Percentiles rank a stretch among this genome's conserved stretches.
Conservation (phyloP, 2,329 filamentous ascomycete genomes). For the Camillea tinctor region DNA sequence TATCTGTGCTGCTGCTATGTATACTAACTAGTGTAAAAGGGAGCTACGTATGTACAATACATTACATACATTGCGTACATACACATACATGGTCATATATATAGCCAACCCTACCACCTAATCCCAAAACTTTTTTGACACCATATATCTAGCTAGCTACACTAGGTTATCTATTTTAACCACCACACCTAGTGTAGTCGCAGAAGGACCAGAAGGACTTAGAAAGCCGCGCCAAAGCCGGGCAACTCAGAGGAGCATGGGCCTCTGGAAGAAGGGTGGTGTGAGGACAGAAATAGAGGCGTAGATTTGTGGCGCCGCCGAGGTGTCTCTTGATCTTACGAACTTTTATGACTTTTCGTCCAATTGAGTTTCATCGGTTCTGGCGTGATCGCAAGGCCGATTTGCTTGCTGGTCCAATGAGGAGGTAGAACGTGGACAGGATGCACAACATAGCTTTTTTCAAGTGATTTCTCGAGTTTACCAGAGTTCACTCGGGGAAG, state of each 20-base stretch:
- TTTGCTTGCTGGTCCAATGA: slow-evolving; percentile 25
- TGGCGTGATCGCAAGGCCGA: slow-evolving; percentile 6
- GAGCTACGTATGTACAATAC: no score
- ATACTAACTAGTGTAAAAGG: not conserved
- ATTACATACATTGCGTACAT: no score
- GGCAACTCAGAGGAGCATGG: slow-evolving; percentile 18
- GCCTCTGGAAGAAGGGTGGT: slow-evolving; percentile 12
- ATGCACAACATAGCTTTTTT: slow-evolving; percentile 22
- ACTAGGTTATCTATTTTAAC: not conserved
- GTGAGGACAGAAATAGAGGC: slow-evolving; percentile 13
- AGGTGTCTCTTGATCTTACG: slow-evolving; percentile 17
- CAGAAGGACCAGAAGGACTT: slow-evolving; percentile 5
- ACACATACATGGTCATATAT: no score
- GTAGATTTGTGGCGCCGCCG: slow-evolving; percentile 20
- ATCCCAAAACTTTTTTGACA: no score
- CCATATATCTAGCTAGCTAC: slow-evolving; percentile 1
- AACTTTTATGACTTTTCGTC: slow-evolving; percentile 14
- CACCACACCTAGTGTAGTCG: not conserved
- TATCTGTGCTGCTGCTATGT: slow-evolving; percentile 10
- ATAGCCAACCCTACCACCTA: no score
- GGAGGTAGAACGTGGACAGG: slow-evolving; percentile 26
- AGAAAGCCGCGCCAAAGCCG: slow-evolving; percentile 13
- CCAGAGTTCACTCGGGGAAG: not conserved
- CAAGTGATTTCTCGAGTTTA: not conserved
- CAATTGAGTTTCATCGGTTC: slow-evolving; percentile 9